phyloP scores from a whole-genome alignment of 768 basidiomycete genomes.

The Suillus decipiens region DNA sequence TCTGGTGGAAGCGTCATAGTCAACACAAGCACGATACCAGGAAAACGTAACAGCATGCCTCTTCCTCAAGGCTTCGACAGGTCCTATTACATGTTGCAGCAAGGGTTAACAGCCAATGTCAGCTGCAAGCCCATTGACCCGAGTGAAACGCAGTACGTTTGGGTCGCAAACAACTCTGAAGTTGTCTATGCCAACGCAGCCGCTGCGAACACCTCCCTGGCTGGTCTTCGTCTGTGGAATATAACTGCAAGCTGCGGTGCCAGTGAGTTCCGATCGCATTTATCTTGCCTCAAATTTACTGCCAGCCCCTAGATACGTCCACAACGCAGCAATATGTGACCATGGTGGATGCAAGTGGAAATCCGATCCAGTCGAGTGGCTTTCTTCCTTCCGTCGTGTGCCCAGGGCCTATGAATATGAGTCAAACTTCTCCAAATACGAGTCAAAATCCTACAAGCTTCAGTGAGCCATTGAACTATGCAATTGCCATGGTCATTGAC shows the following conservation, averaged over 20 bases:
- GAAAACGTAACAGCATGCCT: not conserved
- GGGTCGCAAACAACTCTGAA: not conserved
- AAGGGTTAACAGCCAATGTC: conserved; percentile 11
- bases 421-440: not conserved
- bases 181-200: not conserved
- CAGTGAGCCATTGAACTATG: conserved; percentile 6
- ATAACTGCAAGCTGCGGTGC: conserved; percentile 4
- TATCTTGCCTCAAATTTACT: not conserved
- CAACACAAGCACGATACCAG: not conserved
- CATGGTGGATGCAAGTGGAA: not conserved
- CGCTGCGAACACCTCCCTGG: not conserved
- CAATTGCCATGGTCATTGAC: not conserved
- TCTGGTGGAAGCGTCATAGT: not conserved
- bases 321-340: conserved; percentile 9
- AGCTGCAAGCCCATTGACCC: not conserved
- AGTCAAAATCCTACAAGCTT: conserved; percentile 4
- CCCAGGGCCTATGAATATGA: conserved; percentile 6
- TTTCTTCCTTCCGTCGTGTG: conserved; percentile 13
- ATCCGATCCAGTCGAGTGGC: not conserved
- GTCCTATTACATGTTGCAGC: conserved; percentile 8
- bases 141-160: conserved; percentile 1
- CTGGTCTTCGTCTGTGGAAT: conserved; percentile 5
- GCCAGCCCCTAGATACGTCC: not conserved
- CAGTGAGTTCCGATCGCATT: not conserved
- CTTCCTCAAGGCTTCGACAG: conserved; percentile 2